Percentiles rank a stretch among this genome's conserved stretches.
Conservation (phyloP, 257 asterid species). For the Parsonsia alboflavescens region DNA sequence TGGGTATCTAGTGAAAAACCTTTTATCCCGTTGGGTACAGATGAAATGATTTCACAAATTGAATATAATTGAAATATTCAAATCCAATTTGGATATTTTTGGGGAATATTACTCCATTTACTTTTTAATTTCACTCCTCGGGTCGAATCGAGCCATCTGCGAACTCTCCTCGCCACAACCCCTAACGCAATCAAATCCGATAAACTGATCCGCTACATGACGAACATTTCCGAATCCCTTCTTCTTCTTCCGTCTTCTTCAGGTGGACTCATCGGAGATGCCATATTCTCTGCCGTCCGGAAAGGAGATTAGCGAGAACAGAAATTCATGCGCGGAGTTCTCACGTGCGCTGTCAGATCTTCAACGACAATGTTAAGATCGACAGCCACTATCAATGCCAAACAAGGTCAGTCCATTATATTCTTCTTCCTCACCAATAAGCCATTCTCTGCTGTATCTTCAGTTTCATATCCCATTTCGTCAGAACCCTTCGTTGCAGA, state of each 20-base stretch:
- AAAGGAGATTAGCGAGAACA: neutral
- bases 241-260: neutral
- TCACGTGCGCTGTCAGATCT: slow-evolving; percentile 31
- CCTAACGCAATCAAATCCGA: neutral
- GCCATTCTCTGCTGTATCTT: slow-evolving; percentile 29
- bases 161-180: neutral
- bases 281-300: neutral
- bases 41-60: no score
- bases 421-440: slow-evolving; percentile 25
- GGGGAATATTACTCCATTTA: no score
- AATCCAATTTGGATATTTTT: no score
- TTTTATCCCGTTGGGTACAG: no score
- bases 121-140: no score
- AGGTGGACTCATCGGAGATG: neutral
- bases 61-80: no score
- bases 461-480: slow-evolving; percentile 8
- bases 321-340: slow-evolving; percentile 41
- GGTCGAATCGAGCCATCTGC: neutral
- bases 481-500: slow-evolving; percentile 17
- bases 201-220: neutral
- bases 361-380: slow-evolving; percentile 32
- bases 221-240: neutral
- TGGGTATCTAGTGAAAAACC: no score
- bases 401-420: slow-evolving; percentile 30
- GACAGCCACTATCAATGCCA: slow-evolving; percentile 17